These are phyloP conservation scores for Myochromella boudieri DNA, from an alignment of 768 basidiomycete species.

Conservation along the genomic window DNA sequence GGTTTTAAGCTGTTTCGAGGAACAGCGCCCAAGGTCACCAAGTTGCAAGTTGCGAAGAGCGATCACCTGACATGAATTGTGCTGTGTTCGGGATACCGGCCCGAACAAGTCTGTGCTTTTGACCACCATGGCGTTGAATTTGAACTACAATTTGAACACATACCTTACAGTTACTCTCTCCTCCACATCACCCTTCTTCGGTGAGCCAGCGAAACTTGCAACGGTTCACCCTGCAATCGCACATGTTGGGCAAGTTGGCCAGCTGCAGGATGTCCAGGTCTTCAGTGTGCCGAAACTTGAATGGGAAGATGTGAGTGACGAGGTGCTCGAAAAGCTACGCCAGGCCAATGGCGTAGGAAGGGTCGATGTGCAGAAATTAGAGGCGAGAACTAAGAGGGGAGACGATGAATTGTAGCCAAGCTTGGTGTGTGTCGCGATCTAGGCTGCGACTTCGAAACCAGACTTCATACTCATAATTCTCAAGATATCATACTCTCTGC, in stretches of 20 bases:
- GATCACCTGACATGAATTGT: no score
- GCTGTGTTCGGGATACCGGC: neutral
- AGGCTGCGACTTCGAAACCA: no score
- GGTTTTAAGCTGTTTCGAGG: no score
- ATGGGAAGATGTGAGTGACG: constrained; percentile 23
- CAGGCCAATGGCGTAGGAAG: constrained; percentile 22
- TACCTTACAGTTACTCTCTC: constrained; percentile 29
- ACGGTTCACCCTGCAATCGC: constrained; percentile 24
- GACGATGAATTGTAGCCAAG: constrained; percentile 29
- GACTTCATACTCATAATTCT: no score
- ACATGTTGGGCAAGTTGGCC: constrained; percentile 32
- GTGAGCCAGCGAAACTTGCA: constrained; percentile 22
- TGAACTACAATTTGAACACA: constrained; percentile 23
- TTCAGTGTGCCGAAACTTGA: constrained; percentile 27
- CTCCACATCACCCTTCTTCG: constrained; percentile 17
- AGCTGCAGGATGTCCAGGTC: constrained; percentile 29
- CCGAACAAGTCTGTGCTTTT: neutral
- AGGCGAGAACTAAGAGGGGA: constrained; percentile 22
- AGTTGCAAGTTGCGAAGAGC: no score
- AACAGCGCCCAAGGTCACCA: no score
- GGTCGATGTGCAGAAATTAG: constrained; percentile 27
- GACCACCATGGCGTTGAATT: constrained; percentile 17
- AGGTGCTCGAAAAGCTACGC: constrained; percentile 22
- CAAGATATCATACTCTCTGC: no score
- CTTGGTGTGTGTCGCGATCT: no score